Evolutionary conservation across 148 eudicot genomes (phyloP), one percentile per base, ranked within the genome.

Genomic region (Persicaria maculosa): DNA sequence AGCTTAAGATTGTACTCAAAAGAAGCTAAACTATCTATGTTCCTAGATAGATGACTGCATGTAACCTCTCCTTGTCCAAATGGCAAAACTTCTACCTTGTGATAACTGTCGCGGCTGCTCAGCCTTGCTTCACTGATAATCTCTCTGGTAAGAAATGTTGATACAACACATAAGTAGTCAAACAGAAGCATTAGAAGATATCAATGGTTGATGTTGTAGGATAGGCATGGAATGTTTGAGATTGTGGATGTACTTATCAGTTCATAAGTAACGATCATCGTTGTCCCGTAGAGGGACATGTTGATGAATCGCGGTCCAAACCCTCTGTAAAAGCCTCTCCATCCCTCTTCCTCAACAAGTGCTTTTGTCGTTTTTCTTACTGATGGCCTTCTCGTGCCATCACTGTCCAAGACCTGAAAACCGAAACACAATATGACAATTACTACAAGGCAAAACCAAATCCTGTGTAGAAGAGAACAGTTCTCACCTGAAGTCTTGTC

Each of bases 261-360:
- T 77, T 91, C 96, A 58, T 91, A 91, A 11, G 91, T 89, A 52
- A 91, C 90, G 20, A 91, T 89, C 97, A 91, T 91, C 46, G 97
- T 77, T 46, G 93, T 89, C 68, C 97, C 97, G 70, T 89, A 89
- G 62, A 89, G 84, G 9, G 97, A 91, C 93, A 91, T 91, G 76
- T 89, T 91, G 7, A 91, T 62, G 77, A 89, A 91, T 17, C 89
- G 82, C 0, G 97, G 97, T 76, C 97, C 91, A 78, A 91, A 91
- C 1, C 97, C 97, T 79, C 90, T 81, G 68, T 91, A 91, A 77
- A 91, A 87, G 43, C 97, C 97, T 77, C 77, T n/a, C 91, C 87
- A 91, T 65, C 97, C 93, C 74, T 89, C 91, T 84, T 91, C 91
- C 75, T 75, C 69, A 48, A 89, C 22, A 36, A 89, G 88, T 48